Conservation (phyloP, 441 rosid genomes). For the Euphorbia schlechtendalii region DNA sequence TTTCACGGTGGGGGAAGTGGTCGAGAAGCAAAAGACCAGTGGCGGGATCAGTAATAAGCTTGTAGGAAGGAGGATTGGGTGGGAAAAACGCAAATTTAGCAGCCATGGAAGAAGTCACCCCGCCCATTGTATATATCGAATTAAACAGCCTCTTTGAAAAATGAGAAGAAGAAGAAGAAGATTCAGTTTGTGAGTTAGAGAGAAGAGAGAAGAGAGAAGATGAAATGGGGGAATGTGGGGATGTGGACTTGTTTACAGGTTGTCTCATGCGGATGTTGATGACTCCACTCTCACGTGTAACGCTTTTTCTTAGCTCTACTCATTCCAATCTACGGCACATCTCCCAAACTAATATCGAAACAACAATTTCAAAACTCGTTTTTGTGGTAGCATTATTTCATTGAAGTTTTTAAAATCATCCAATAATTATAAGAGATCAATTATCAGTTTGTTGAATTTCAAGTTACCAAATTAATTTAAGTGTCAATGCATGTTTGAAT, state of each 20-base stretch:
- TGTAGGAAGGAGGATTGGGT: conserved; percentile 92
- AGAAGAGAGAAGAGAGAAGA: background rate
- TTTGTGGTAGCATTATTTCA: too few species aligned
- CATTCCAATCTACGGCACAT: too few species aligned
- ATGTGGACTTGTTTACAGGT: conserved; percentile 18
- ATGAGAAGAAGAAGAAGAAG: conserved; percentile 3
- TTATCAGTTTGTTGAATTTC: too few species aligned
- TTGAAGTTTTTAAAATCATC: too few species aligned
- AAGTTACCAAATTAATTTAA: too few species aligned
- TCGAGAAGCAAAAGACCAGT: conserved; percentile 75
- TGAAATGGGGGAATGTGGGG: conserved; percentile 8
- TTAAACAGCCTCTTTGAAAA: background rate
- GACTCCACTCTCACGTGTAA: conserved; percentile 22
- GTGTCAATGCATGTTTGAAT: too few species aligned
- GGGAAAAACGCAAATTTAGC: conserved; percentile 97
- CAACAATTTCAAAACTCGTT: too few species aligned
- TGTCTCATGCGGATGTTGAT: conserved; percentile 22
- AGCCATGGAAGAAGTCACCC: conserved; percentile 94
- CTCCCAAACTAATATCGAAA: too few species aligned
- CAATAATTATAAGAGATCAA: too few species aligned
- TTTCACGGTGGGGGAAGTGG: conserved; percentile 85
- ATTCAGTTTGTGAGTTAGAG: background rate
- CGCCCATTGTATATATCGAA: conserved; percentile 50
- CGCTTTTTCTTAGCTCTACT: background rate
- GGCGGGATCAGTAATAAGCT: conserved; percentile 56